Percentiles rank a stretch among this genome's conserved stretches.
Conservation (phyloP, 331 rosid genomes). For the Pyracantha coccinea region DNA sequence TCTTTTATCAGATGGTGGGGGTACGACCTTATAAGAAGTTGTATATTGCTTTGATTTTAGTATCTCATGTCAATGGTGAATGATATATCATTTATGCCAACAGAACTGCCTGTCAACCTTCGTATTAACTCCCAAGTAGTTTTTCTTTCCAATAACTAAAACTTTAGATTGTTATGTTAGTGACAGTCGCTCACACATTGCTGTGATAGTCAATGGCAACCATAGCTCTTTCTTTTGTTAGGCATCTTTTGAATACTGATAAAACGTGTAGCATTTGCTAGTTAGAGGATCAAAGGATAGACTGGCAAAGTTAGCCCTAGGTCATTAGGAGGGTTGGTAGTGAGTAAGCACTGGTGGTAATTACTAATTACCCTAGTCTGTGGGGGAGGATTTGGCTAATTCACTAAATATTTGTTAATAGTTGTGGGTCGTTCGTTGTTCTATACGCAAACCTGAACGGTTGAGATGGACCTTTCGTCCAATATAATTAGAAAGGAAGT, state of each 20-base stretch:
- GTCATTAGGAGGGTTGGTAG: neutral
- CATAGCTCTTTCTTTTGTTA: neutral
- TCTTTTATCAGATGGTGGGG: slow-evolving; percentile 86
- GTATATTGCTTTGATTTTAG: neutral
- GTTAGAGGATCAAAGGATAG: neutral
- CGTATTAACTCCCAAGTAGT: neutral
- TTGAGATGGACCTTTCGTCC: neutral
- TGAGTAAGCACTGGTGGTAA: neutral
- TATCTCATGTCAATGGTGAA: neutral
- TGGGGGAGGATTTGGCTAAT: neutral
- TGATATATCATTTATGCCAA: neutral
- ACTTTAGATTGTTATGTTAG: neutral
- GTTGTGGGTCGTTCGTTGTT: neutral
- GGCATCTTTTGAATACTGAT: neutral
- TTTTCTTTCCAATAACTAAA: neutral
- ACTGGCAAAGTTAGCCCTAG: neutral
- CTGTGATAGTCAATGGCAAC: neutral
- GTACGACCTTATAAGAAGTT: slow-evolving; percentile 43
- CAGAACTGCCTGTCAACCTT: neutral
- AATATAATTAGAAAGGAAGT: neutral
- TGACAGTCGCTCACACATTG: neutral
- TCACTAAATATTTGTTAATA: neutral
- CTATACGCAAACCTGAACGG: neutral
- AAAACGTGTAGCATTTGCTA: neutral
- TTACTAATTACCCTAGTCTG: neutral